Evolutionary conservation across 257 asterid species (phyloP), one percentile per base, ranked within the genome.

Genomic region (Handroanthus guayacan): DNA sequence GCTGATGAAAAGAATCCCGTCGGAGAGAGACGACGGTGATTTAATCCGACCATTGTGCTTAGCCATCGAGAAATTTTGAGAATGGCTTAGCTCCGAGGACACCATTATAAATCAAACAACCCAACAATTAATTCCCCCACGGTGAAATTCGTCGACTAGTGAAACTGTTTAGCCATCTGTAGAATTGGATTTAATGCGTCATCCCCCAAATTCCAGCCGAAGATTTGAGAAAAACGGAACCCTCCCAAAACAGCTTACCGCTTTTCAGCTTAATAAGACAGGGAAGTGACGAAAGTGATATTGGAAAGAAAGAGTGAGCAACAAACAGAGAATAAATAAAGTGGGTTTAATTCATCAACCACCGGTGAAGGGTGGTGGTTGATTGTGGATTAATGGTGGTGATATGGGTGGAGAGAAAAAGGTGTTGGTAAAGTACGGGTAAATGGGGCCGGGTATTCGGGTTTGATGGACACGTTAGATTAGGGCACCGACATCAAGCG

Each of bases 1-100:
- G 69, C 86, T 97, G 56, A 76, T 71, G 69, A 80, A 87, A 0
- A 87, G 87, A 62, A 89, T 76, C 12, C 81, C 80, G 50, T 84
- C 89, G 67, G 90, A 72, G 44, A 86, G 66, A 44, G 81, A 65
- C 54, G 88, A 79, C 7, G 78, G 69, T 6, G 85, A 11, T 76
- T 84, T 89, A 80, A n/a, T 71, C 60, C 95, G 89, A 13, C 73
- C 74, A 31, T 20, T 34, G 55, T 82, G 67, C 56, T 81, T 87
- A 3, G 88, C 82, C 91, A 85, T 88, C 38, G 84, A 65, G 17
- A 83, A 60, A 72, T 72, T 74, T 10, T 82, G 92, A 9, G 34
- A 65, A 12, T 77, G 78, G 4, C 81, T 81, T 9, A 58, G 47
- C 75, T 88, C 90, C 34, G 86, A 64, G 10, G 83, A 67, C 52